phyloP scores from a whole-genome alignment of 257 asterid species.

The Paulownia fortunei region DNA sequence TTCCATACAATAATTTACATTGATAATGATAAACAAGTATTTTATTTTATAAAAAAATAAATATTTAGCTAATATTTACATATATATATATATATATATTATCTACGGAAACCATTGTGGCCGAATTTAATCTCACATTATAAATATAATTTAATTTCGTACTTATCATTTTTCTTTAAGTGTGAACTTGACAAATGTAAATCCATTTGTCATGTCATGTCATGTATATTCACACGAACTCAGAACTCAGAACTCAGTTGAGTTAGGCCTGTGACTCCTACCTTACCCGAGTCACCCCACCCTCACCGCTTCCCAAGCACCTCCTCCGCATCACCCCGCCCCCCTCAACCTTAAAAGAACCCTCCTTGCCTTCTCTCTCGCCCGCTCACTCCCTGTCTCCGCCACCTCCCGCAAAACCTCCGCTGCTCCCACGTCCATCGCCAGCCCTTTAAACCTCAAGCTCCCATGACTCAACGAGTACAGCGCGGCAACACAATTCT shows the following conservation, averaged over 20 bases:
- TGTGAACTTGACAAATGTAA: no score
- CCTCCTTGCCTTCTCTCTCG: conserved; percentile 73
- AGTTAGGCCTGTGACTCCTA: conserved; percentile 36
- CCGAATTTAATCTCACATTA: no score
- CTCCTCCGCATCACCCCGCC: conserved; percentile 58
- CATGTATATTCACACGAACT: no score
- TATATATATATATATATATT: no score
- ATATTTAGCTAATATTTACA: no score
- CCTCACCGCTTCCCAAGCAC: conserved; percentile 84
- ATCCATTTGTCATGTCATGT: no score
- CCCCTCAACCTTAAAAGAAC: conserved; percentile 53
- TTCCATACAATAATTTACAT: no score
- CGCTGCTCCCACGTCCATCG: conserved; percentile 60
- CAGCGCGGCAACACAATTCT: conserved; percentile 69
- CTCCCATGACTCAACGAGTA: conserved; percentile 77
- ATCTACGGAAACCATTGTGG: no score
- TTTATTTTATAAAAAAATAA: no score
- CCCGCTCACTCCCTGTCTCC: conserved; percentile 65
- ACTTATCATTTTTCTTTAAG: no score
- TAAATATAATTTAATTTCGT: no score
- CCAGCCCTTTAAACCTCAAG: conserved; percentile 76
- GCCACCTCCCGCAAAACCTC: conserved; percentile 67
- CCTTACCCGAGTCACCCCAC: conserved; percentile 63
- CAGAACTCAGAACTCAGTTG: conserved; percentile 49
- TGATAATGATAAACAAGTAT: no score